Evolutionary conservation across 208 protist species (phyloP), one percentile per base, ranked within the genome.

Genomic region (Trypanosomatidae sp.): DNA sequence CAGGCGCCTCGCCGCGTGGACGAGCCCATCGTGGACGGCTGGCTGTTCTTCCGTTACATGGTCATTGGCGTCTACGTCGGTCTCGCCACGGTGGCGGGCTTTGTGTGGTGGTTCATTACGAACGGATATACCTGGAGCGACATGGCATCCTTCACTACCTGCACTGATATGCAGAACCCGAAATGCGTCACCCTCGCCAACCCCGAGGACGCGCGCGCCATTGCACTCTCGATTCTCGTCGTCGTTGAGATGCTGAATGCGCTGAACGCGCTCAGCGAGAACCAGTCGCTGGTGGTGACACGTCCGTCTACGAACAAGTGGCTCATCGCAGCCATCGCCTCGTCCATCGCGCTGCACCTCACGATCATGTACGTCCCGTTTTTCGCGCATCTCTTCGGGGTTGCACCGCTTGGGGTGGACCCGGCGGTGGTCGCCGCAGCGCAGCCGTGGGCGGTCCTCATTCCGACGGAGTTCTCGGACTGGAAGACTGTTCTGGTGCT

Each of bases 211-310:
- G n/a, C 96, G 33, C 83, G 84, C 13, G 95, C 97, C 8, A 86
- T 98, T 58, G 90, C 95, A 8, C 76, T 99, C 17, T 97, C 95
- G 1, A 95, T 99, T 66, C 85, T 99, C 17, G 97, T 99, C 7
- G 65, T 95, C 5, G 84, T 99, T 30, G 97, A 99, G 79, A 99
- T 99, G 97, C 84, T 99, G 53, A 98, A 98, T 82, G 95, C 97
- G 22, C 83, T 98, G 50, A 98, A 98, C 70, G 95, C 95, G 30
- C 75, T 99, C 9, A 98, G 95, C 69, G 96, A 98, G 77, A 97
- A 97, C 65, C 84, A 95, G 47, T 95, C 92, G n/a, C 62, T 97
- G 25, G 76, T 95, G 12, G 79, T 84, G 43, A 86, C 73, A 13
- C 87, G 88, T 74, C 19, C 87, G 88, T 79, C 76, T 12, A 88